phyloP scores from a whole-genome alignment of 345 rosid genomes.

The Camelina neglecta region DNA sequence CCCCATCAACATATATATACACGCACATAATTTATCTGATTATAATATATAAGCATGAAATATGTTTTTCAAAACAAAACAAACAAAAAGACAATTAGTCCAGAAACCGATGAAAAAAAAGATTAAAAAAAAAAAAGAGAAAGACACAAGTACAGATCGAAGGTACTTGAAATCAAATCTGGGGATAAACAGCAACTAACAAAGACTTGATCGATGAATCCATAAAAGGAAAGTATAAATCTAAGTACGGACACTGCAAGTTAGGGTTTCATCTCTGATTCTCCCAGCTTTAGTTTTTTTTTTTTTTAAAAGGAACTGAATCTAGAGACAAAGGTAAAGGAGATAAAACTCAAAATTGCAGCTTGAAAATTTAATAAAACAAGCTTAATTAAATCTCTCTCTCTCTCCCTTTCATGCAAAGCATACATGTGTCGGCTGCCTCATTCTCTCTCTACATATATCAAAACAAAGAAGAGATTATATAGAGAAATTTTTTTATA shows the following conservation, averaged over 20 bases:
- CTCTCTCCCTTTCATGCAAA: constrained; percentile 26
- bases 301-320: background rate
- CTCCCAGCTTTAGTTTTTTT: background rate
- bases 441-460: background rate
- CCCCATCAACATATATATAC: constrained; percentile 30
- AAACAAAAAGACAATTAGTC: background rate
- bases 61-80: background rate
- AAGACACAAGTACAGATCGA: constrained; percentile 42
- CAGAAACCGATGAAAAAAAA: constrained; percentile 27
- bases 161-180: constrained; percentile 42
- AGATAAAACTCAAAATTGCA: constrained; percentile 30
- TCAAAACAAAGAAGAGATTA: background rate
- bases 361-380: background rate
- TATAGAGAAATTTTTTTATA: background rate
- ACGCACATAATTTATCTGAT: background rate
- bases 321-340: constrained; percentile 10
- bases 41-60: background rate
- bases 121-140: background rate
- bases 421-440: constrained; percentile 11
- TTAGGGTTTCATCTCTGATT: constrained; percentile 38
- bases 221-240: constrained; percentile 35
- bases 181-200: constrained; percentile 30
- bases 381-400: background rate
- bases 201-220: constrained; percentile 30
- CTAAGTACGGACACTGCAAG: constrained; percentile 33